A percentile compares a stretch with the other conserved stretches of the same genome.
Conservation (phyloP, 2,329 filamentous ascomycete species). For the Endocalyx cinctus region DNA sequence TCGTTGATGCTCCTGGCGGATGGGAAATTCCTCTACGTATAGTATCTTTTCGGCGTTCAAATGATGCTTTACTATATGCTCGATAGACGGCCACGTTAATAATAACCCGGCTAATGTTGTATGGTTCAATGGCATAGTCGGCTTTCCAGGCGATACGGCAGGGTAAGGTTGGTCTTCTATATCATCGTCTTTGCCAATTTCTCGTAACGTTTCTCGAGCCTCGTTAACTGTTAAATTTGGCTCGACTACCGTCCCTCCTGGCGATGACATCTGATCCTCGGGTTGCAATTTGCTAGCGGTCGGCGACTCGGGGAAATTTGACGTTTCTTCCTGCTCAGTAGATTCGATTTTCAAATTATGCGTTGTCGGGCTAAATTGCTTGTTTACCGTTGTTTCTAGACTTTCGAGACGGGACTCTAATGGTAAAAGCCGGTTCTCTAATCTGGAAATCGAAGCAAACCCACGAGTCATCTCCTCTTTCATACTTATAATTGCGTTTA, state of each 20-base stretch:
- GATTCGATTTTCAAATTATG: slow-evolving; percentile 27
- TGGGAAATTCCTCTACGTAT: slow-evolving; percentile 66
- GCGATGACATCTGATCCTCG: slow-evolving; percentile 22
- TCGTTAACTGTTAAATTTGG: slow-evolving; percentile 22
- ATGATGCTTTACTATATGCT: slow-evolving; percentile 52
- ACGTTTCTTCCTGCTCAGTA: slow-evolving; percentile 26
- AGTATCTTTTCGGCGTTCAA: slow-evolving; percentile 46
- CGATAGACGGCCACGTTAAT: slow-evolving; percentile 66
- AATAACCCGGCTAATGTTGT: slow-evolving; percentile 85
- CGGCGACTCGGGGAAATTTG: slow-evolving; percentile 20
- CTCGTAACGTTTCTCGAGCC: slow-evolving; percentile 28
- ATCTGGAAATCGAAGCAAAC: no score
- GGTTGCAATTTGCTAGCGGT: slow-evolving; percentile 14
- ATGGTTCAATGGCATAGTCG: slow-evolving; percentile 77
- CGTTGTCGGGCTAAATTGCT: slow-evolving; percentile 20
- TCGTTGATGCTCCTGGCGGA: slow-evolving; percentile 68
- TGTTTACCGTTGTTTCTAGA: no score
- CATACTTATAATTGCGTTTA: slow-evolving; percentile 45
- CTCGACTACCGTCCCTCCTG: slow-evolving; percentile 22
- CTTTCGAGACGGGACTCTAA: no score
- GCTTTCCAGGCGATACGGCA: slow-evolving; percentile 52
- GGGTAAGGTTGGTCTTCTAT: slow-evolving; percentile 48
- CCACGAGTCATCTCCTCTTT: slow-evolving; percentile 33
- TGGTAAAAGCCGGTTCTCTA: no score
- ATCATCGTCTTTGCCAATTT: slow-evolving; percentile 40